Evolutionary conservation across 2,329 filamentous ascomycete species (phyloP).

Genomic region (Colletotrichum orbiculare): DNA sequence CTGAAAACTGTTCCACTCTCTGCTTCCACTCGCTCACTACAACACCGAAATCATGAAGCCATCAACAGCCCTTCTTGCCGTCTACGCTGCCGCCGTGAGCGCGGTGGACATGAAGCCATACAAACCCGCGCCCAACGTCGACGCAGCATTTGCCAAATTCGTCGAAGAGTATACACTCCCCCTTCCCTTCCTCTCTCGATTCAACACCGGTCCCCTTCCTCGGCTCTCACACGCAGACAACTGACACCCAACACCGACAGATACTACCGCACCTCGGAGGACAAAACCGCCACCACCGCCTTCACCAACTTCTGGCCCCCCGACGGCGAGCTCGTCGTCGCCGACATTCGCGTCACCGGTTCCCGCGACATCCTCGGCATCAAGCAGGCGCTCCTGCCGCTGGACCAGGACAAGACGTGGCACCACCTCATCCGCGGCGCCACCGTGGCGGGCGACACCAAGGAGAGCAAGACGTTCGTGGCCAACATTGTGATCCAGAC

Average conservation of each 20-base stretch:
- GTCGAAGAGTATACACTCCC: not conserved
- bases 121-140: constrained; percentile 14
- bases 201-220: no score
- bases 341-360: constrained; percentile 6
- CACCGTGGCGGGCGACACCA: constrained; percentile 11
- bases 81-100: not conserved
- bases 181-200: no score
- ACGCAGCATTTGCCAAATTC: constrained; percentile 8
- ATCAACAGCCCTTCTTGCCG: not conserved
- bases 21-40: not conserved
- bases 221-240: not conserved
- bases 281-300: constrained; percentile 8
- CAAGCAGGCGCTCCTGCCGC: constrained; percentile 28
- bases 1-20: not conserved
- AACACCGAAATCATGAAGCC: constrained; percentile 12
- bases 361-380: constrained; percentile 15
- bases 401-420: constrained; percentile 14
- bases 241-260: not conserved
- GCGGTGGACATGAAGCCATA: constrained; percentile 27
- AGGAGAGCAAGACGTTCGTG: constrained; percentile 17
- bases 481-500: constrained; percentile 29
- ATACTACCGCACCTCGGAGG: constrained; percentile 21
- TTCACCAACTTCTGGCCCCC: constrained; percentile 34
- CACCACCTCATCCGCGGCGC: constrained; percentile 32
- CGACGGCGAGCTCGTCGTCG: constrained; percentile 12